phyloP scores from a whole-genome alignment of 176 grass and related monocot species.

The Triticum urartu region DNA sequence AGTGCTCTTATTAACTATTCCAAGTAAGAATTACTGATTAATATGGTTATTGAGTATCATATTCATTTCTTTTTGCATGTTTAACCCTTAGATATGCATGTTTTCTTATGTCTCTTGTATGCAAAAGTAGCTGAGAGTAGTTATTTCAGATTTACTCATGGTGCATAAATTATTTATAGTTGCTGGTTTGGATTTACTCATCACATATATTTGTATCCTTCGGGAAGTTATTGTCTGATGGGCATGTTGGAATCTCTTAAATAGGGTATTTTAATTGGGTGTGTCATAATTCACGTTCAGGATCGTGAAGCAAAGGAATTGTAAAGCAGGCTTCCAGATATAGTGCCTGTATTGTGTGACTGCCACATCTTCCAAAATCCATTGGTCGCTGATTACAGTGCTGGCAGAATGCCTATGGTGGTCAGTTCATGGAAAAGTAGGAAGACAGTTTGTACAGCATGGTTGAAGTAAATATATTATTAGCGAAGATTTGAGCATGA shows the following conservation, averaged over 20 bases:
- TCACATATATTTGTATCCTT: conserved; percentile 57
- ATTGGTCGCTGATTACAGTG: conserved; percentile 56
- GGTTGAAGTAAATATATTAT: conserved; percentile 39
- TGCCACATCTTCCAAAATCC: conserved; percentile 51
- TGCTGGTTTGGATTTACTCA: conserved; percentile 48
- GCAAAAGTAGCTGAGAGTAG: conserved; percentile 22
- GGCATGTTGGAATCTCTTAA: conserved; percentile 88
- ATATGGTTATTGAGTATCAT: background rate
- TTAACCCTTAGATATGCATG: conserved; percentile 14
- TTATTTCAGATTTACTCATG: conserved; percentile 33
- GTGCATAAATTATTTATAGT: conserved; percentile 20
- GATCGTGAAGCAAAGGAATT: conserved; percentile 81
- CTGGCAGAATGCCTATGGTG: conserved; percentile 64
- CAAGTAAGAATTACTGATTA: conserved; percentile 16
- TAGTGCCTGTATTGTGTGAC: conserved; percentile 53
- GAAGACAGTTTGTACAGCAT: conserved; percentile 48
- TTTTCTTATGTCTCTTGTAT: conserved; percentile 30
- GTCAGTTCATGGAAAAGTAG: conserved; percentile 49
- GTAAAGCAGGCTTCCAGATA: conserved; percentile 74
- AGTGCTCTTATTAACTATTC: conserved; percentile 22
- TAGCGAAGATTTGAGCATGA: conserved; percentile 31
- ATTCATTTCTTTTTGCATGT: conserved; percentile 27
- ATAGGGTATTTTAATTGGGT: conserved; percentile 95
- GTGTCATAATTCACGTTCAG: conserved; percentile 92
- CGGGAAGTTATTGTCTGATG: conserved; percentile 58